These are phyloP conservation scores for Starmerella cellae DNA, from an alignment of 805 yeast genomes.

Conservation along the genomic window DNA sequence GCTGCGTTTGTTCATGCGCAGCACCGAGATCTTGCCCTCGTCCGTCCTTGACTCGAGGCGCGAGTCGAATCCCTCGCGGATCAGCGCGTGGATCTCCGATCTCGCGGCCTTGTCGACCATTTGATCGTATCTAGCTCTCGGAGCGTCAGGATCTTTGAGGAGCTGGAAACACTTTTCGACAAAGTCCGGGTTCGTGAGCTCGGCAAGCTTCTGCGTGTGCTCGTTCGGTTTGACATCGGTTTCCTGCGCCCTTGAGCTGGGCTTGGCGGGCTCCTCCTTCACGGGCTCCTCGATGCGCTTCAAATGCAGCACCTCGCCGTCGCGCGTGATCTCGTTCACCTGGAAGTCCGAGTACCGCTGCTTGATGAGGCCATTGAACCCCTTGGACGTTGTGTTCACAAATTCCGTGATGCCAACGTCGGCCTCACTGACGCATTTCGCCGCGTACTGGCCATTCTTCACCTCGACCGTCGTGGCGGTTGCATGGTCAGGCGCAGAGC, in stretches of 20 bases:
- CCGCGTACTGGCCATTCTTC: not conserved
- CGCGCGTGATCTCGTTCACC: slow-evolving; percentile 69
- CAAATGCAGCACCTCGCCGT: slow-evolving; percentile 62
- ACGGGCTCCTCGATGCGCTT: slow-evolving; percentile 29
- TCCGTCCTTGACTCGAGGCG: slow-evolving; percentile 64
- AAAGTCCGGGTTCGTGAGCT: slow-evolving; percentile 47
- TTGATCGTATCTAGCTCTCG: slow-evolving; percentile 26
- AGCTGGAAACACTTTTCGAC: slow-evolving; percentile 43
- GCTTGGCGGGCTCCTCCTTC: not conserved
- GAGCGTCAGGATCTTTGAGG: slow-evolving; percentile 43
- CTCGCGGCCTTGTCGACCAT: slow-evolving; percentile 62
- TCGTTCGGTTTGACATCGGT: slow-evolving; percentile 22
- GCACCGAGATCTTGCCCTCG: slow-evolving; percentile 26
- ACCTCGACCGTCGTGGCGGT: not conserved
- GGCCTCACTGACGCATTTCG: slow-evolving; percentile 40
- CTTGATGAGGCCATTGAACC: slow-evolving; percentile 70
- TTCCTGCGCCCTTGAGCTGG: not conserved
- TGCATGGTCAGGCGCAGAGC: not conserved
- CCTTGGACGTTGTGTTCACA: slow-evolving; percentile 40
- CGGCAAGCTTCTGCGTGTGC: slow-evolving; percentile 36
- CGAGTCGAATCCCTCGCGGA: slow-evolving; percentile 60
- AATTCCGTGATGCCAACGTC: slow-evolving; percentile 83
- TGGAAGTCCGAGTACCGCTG: slow-evolving; percentile 86
- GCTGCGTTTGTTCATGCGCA: slow-evolving; percentile 2
- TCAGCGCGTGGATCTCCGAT: slow-evolving; percentile 61